A percentile compares a stretch with the other conserved stretches of the same genome.
These are phyloP conservation scores for Sanghuangporus sanghuang DNA, from an alignment of 1,284 basidiomycete species.

Conservation along the genomic window DNA sequence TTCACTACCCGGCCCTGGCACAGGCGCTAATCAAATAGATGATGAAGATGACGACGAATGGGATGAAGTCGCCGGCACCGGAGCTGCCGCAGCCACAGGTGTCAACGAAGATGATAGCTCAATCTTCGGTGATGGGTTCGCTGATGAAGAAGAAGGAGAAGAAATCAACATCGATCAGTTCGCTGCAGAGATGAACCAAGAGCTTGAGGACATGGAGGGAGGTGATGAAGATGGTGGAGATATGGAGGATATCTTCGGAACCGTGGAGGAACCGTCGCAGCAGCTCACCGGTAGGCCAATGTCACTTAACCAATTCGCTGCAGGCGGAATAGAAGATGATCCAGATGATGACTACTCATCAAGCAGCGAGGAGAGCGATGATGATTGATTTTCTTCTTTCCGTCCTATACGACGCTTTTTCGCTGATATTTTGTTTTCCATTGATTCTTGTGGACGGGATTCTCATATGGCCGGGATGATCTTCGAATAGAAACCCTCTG, in stretches of 20 bases:
- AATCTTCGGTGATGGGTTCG: constrained; percentile 21
- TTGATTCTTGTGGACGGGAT: no score
- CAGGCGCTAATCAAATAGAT: neutral
- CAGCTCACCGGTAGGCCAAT: constrained; percentile 34
- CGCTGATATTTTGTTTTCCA: neutral
- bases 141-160: constrained; percentile 26
- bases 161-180: constrained; percentile 31
- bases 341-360: constrained; percentile 48
- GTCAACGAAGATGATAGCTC: constrained; percentile 22
- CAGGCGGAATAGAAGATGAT: constrained; percentile 37
- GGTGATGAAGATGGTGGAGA: constrained; percentile 19
- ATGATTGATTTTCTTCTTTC: constrained; percentile 37
- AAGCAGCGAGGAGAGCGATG: constrained; percentile 62
- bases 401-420: neutral
- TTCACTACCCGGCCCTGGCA: constrained; percentile 18
- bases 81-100: constrained; percentile 13
- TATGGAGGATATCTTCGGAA: constrained; percentile 32
- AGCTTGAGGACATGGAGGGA: constrained; percentile 28
- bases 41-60: constrained; percentile 43
- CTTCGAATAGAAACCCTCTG: no score
- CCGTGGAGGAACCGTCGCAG: constrained; percentile 17
- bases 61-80: constrained; percentile 29
- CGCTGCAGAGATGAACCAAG: constrained; percentile 40
- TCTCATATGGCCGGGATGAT: no score
- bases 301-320: constrained; percentile 48